phyloP scores from a whole-genome alignment of 495 filamentous ascomycete species.

The Penicillium bialowiezense region DNA sequence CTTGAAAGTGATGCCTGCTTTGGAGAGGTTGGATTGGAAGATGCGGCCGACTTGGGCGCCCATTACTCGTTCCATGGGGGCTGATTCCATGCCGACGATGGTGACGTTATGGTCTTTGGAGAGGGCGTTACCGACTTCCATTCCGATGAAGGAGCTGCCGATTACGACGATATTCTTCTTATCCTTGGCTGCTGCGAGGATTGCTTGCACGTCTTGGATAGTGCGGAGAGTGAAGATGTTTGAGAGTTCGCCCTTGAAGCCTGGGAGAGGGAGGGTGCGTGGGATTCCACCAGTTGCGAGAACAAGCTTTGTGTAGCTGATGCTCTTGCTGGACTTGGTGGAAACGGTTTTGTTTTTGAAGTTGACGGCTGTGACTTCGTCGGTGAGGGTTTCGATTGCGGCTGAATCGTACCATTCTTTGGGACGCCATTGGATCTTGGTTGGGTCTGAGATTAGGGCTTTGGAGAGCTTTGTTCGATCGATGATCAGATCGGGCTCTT shows the following conservation, averaged over 20 bases:
- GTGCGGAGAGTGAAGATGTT: conserved; percentile 85
- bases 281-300: conserved; percentile 84
- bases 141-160: conserved; percentile 90
- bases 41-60: conserved; percentile 77
- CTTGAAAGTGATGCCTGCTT: conserved; percentile 83
- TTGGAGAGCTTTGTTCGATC: conserved; percentile 97
- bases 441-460: conserved; percentile 77
- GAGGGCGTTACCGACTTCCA: conserved; percentile 87
- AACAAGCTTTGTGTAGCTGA: conserved; percentile 82
- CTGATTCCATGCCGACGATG: conserved; percentile 90
- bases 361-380: conserved; percentile 74
- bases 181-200: conserved; percentile 68
- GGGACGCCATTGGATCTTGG: conserved; percentile 73
- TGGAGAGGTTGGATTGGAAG: conserved; percentile 72
- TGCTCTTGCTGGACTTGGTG: conserved; percentile 66
- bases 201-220: conserved; percentile 70
- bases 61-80: conserved; percentile 84
- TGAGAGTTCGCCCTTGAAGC: conserved; percentile 72
- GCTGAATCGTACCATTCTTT: conserved; percentile 74
- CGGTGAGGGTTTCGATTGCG: conserved; percentile 67
- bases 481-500: conserved; percentile 79
- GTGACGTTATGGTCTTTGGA: conserved; percentile 74
- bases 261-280: conserved; percentile 71
- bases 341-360: conserved; percentile 68
- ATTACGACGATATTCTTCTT: conserved; percentile 90